Percentiles rank a stretch among this genome's conserved stretches.
These are phyloP conservation scores for Lathyrus sativus DNA, from an alignment of 306 rosid species.

Conservation along the genomic window DNA sequence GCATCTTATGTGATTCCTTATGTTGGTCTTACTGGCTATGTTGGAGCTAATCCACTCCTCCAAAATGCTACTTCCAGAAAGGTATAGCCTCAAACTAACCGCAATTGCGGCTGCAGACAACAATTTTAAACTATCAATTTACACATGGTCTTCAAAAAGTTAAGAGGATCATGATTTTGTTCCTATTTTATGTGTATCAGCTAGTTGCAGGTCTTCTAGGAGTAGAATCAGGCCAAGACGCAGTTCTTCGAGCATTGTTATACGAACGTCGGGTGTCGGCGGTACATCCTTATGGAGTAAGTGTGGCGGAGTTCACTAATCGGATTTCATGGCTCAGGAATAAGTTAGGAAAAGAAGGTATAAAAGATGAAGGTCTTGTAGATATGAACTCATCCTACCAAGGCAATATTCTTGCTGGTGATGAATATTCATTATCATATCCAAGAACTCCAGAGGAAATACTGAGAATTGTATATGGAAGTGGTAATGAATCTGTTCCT, in stretches of 20 bases:
- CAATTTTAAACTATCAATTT: too few relatives aligned
- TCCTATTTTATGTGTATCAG: not conserved
- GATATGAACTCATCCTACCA: not conserved
- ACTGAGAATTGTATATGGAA: conserved; percentile 67
- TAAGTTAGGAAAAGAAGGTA: conserved; percentile 52
- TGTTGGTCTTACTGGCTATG: conserved; percentile 90
- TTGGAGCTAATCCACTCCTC: conserved; percentile 63
- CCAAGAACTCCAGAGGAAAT: conserved; percentile 67
- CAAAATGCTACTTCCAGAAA: conserved; percentile 39
- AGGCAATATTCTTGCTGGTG: conserved; percentile 67
- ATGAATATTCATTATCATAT: conserved; percentile 55
- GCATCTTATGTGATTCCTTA: conserved; percentile 78
- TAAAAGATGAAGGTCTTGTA: conserved; percentile 75
- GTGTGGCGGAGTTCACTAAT: conserved; percentile 65
- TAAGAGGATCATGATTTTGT: too few relatives aligned
- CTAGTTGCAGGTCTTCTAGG: conserved; percentile 67
- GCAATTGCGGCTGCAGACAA: too few relatives aligned
- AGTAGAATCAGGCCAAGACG: conserved; percentile 68
- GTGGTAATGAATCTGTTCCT: conserved; percentile 57
- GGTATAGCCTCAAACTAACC: conserved; percentile 43
- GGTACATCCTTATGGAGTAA: conserved; percentile 56
- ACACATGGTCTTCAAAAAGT: too few relatives aligned
- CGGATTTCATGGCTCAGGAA: conserved; percentile 62
- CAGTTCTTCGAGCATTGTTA: conserved; percentile 54
- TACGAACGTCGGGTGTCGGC: conserved; percentile 28